A percentile compares a stretch with the other conserved stretches of the same genome.
Evolutionary conservation across 768 basidiomycete species (phyloP).

Genomic region (Boletus coccyginus): DNA sequence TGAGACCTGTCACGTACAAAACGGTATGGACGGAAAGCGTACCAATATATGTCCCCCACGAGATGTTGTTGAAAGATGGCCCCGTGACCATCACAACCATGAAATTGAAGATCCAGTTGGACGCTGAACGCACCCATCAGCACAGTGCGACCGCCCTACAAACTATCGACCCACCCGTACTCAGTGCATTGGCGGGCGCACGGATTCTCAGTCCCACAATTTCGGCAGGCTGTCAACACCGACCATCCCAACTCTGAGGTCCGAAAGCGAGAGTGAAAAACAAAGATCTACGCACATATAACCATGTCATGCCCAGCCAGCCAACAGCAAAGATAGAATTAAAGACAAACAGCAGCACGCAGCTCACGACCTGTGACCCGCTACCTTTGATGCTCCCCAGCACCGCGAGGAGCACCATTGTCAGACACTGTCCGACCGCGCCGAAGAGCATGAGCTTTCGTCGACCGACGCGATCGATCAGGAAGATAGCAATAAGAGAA

Average conservation of each 20-base stretch:
- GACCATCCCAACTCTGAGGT: neutral
- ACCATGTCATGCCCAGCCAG: constrained; percentile 72
- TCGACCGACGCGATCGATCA: constrained; percentile 72
- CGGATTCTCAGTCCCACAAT: constrained; percentile 60
- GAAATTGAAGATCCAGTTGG: constrained; percentile 60
- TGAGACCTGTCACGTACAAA: neutral
- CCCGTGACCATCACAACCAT: constrained; percentile 59
- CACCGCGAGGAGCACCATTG: constrained; percentile 59
- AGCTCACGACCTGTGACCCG: constrained; percentile 48
- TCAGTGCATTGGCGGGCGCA: constrained; percentile 62
- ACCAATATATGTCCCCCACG: constrained; percentile 61
- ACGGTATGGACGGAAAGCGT: constrained; percentile 1
- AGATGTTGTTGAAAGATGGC: constrained; percentile 55
- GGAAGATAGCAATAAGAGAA: constrained; percentile 66
- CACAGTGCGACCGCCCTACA: neutral
- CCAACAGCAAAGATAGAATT: constrained; percentile 70
- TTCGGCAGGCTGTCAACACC: constrained; percentile 51
- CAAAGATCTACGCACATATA: constrained; percentile 45
- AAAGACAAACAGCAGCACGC: constrained; percentile 64
- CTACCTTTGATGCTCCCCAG: constrained; percentile 50
- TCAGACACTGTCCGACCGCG: constrained; percentile 54
- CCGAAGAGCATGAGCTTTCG: constrained; percentile 71
- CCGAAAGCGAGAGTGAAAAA: neutral
- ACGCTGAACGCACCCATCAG: constrained; percentile 17
- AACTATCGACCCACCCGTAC: constrained; percentile 37